phyloP scores from a whole-genome alignment of 1,139 yeast species.

The Lodderomyces theae region DNA sequence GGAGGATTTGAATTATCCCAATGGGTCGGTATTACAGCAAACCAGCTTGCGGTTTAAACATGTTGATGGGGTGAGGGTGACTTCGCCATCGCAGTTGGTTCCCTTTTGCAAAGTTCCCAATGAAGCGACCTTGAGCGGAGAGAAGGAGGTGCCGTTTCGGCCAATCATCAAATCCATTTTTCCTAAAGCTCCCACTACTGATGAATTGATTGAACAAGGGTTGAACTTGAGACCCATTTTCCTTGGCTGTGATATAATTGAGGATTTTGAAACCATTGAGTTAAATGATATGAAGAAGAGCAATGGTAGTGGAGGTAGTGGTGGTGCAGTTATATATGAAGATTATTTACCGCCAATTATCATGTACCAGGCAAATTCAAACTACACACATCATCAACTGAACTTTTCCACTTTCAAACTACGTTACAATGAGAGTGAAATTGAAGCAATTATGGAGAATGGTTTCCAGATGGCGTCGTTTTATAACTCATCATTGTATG shows the following conservation, averaged over 20 bases:
- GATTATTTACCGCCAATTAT: conserved; percentile 49
- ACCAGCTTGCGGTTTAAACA: conserved; percentile 20
- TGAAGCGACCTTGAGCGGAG: neutral
- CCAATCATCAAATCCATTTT: conserved; percentile 20
- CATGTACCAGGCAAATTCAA: conserved; percentile 49
- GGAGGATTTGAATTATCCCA: conserved; percentile 38
- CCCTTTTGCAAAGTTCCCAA: conserved; percentile 19
- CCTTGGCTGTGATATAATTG: conserved; percentile 52
- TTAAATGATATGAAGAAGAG: too few relatives aligned
- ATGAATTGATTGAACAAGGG: conserved; percentile 25
- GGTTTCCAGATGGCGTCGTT: conserved; percentile 52
- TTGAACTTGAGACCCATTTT: conserved; percentile 44
- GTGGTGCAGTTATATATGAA: neutral
- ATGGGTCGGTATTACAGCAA: conserved; percentile 30
- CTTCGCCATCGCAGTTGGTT: conserved; percentile 8
- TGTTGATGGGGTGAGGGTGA: conserved; percentile 3
- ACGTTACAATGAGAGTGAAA: conserved; percentile 44
- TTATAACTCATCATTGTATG: conserved; percentile 42
- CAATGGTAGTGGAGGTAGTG: neutral
- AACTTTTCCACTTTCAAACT: conserved; percentile 63
- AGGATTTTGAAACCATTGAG: conserved; percentile 29
- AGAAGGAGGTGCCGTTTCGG: too few relatives aligned
- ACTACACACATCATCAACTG: conserved; percentile 39
- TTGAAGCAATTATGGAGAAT: conserved; percentile 44
- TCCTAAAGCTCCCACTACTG: conserved; percentile 38